phyloP scores from a whole-genome alignment of 2,329 filamentous ascomycete genomes.

The Pseudogymnoascus sp. region DNA sequence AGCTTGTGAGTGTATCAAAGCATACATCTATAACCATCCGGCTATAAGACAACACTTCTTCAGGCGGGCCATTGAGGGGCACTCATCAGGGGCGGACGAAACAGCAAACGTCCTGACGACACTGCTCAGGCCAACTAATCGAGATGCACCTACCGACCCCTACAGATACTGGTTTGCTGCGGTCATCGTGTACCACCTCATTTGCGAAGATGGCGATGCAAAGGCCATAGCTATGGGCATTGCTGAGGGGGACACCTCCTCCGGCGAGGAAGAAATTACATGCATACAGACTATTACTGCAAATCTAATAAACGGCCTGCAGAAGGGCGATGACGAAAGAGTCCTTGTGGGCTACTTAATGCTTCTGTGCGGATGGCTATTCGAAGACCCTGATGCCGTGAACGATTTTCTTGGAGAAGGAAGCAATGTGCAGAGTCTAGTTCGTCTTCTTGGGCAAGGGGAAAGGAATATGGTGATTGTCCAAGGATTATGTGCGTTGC shows the following conservation, averaged over 20 bases:
- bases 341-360: conserved; percentile 81
- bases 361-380: conserved; percentile 82
- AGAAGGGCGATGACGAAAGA: conserved; percentile 68
- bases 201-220: conserved; percentile 70
- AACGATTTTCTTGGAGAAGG: conserved; percentile 90
- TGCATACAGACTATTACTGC: conserved; percentile 82
- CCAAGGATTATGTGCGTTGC: conserved; percentile 73
- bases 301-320: conserved; percentile 73
- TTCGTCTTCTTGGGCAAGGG: conserved; percentile 59
- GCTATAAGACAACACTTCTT: conserved; percentile 82
- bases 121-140: conserved; percentile 59
- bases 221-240: conserved; percentile 75
- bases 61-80: conserved; percentile 78
- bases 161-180: conserved; percentile 88
- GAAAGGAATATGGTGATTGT: conserved; percentile 56
- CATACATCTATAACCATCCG: conserved; percentile 77
- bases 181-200: conserved; percentile 74
- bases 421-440: conserved; percentile 79
- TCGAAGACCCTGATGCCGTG: conserved; percentile 82
- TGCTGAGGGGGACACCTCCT: conserved; percentile 79
- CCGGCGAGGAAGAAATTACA: conserved; percentile 89
- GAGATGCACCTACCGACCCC: conserved; percentile 61
- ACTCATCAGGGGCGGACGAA: conserved; percentile 67
- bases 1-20: conserved; percentile 83
- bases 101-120: conserved; percentile 84